Evolutionary conservation across 2,329 filamentous ascomycete species (phyloP), one percentile per base, ranked within the genome.

Genomic region (Dryadomyces sulphureus): DNA sequence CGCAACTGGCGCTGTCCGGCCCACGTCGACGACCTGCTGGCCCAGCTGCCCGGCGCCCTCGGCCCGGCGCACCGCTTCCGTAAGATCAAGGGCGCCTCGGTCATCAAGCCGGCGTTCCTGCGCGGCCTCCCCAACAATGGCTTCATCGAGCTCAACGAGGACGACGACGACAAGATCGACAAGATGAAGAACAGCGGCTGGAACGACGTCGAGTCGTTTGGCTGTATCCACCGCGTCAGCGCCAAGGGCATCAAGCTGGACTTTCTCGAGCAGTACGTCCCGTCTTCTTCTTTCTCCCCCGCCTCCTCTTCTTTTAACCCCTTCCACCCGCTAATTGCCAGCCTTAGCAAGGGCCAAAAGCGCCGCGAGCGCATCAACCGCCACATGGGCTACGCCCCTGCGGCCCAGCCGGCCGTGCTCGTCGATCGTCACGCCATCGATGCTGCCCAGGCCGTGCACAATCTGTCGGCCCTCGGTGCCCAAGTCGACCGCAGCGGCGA

Each of bases 1-100:
- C 78, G 81, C 56, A 82, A 79, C 46, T 98, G 88, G 86, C 82
- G 79, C 62, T 98, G 92, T 59, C 90, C 90, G 43, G 79, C 84
- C 52, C 92, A 98, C 59, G 70, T 83, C 38, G 85, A 92, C 45
- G 80, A 90, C 51, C 72, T 89, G 47, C 69, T 94, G 48, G 65
- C 65, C 25, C 65, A 72, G 41, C 64, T 81, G 19, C 75, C 79
- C 8, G 62, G 62, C 19, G 62, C 67, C 41, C 66, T 81, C 22
- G 76, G 67, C 1, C 75, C 75, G 4, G 76, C 76, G 21, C 77
- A 81, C 57, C 70, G 70, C 47, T 75, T 72, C 60, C 75, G 77
- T 51, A 77, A 70, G 60, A 63, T 80, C 56, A 80, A 75, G 60
- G 68, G 69, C 41, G 63, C 67, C 11, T 61, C 70, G 1, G 59